Percentiles rank a stretch among this genome's conserved stretches.
These are phyloP conservation scores for Eucalyptus coolabah DNA, from an alignment of 345 rosid species.

Conservation along the genomic window DNA sequence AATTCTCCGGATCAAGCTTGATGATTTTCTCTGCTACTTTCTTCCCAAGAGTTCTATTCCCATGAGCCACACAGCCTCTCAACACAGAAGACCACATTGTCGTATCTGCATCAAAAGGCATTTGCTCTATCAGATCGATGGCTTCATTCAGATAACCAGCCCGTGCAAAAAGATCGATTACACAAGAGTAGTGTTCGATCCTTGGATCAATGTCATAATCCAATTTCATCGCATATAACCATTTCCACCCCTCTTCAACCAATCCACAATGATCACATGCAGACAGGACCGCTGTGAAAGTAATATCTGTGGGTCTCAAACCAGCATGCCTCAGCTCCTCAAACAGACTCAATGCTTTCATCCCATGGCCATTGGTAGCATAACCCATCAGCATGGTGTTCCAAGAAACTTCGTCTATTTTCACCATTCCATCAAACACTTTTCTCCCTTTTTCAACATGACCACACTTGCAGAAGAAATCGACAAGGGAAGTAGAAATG, in stretches of 20 bases:
- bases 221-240: conserved; percentile 51
- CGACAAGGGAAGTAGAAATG: conserved; percentile 65
- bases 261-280: conserved; percentile 86
- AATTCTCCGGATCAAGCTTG: conserved; percentile 69
- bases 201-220: conserved; percentile 47
- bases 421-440: conserved; percentile 41
- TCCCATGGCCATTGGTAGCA: conserved; percentile 72
- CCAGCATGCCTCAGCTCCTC: conserved; percentile 54
- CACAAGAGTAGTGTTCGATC: conserved; percentile 68
- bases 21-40: conserved; percentile 55
- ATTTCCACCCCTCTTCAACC: conserved; percentile 54
- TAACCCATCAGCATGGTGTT: conserved; percentile 83
- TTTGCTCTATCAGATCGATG: conserved; percentile 30
- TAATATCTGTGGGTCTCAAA: conserved; percentile 32
- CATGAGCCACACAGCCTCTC: conserved; percentile 71
- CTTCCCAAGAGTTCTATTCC: conserved; percentile 51
- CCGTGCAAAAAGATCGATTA: conserved; percentile 73
- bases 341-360: conserved; percentile 48
- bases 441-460: conserved; percentile 35
- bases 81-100: conserved; percentile 66
- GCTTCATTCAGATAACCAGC: conserved; percentile 71
- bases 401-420: conserved; percentile 63
- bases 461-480: conserved; percentile 73
- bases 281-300: conserved; percentile 54
- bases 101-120: conserved; percentile 57